Base-by-base conservation (phyloP, 2,329 filamentous ascomycete genomes). In the Phyllosticta citriasiana region DNA sequence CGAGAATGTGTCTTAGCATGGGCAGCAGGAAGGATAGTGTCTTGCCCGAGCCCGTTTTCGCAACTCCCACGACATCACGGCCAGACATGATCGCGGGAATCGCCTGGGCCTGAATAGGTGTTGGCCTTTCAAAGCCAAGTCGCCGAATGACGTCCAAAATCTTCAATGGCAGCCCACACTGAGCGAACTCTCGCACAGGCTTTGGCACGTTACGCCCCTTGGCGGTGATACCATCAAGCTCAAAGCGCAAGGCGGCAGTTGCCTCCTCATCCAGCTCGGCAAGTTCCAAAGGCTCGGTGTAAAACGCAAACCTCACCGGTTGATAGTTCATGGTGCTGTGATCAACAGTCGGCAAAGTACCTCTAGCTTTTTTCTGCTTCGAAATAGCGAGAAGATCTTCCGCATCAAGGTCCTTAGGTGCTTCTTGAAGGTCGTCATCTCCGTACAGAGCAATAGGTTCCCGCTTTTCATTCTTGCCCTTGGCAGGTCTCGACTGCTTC, bases 1-100 rank as follows among this genome's bases (percentile, higher is more conserved):
- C 94, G 74, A 93, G 94, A 77, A 97, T 96, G 72, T 99, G 94
- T 61, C 94, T 86, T 73, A 99, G 97, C 91, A 97, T 97, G 47
- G 94, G 94, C 53, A 99, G 82, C 30, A 96, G 77, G 72, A 97
- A 99, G 5, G 94, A 94, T 68, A 97, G 86, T 0, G 94, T 99
- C 78, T 99, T 99, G 72, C 94, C 94, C 26, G 94, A 97, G 4
- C 94, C 94, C 26, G 94, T 99, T 78, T 97, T 97, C 19, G 94
- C 94, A 59, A 99, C 91, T 66, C 92, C 94, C 65, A 99, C 91
- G 47, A 97, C 89, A 77, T 99, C 94, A 66, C 91, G 85, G 9
- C 94, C 94, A 27, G 92, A 96, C 89, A 97, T 97, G 69, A 97
- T 89, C 9, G 91, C 87, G 1, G 94, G 94, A 63, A 97, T 86